A percentile compares a stretch with the other conserved stretches of the same genome.
Evolutionary conservation across 345 rosid species (phyloP).

Genomic region (Conringia planisiliqua): DNA sequence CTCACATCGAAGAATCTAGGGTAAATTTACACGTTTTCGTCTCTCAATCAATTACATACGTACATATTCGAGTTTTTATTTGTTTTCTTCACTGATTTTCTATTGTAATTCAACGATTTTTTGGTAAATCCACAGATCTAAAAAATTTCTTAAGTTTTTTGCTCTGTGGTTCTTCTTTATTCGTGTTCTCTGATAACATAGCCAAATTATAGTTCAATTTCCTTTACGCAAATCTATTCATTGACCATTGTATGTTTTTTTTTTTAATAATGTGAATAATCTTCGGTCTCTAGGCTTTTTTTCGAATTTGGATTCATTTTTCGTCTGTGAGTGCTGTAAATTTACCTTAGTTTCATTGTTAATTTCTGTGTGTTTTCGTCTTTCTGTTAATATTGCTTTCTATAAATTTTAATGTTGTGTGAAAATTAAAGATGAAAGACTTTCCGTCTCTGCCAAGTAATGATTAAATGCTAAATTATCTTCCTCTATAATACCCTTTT

Average conservation of each 20-base stretch:
- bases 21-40: not conserved
- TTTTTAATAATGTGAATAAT: not conserved
- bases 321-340: not conserved
- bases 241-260: not conserved
- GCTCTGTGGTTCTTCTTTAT: not conserved
- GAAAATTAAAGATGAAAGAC: not conserved
- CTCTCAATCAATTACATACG: not conserved
- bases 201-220: not conserved
- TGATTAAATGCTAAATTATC: constrained; percentile 18
- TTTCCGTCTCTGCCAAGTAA: constrained; percentile 33
- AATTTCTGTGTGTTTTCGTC: not conserved
- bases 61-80: not conserved
- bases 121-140: constrained; percentile 16
- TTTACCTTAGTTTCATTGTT: not conserved
- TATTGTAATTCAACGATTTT: not conserved
- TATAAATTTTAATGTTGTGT: not conserved
- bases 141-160: not conserved
- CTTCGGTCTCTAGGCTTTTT: not conserved
- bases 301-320: constrained; percentile 6
- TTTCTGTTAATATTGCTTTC: not conserved
- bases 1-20: not conserved
- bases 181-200: not conserved
- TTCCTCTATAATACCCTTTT: not conserved
- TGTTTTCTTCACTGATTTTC: not conserved
- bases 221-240: not conserved